Percentiles rank a stretch among this genome's conserved stretches.
Conservation (phyloP, 805 yeast species). For the Torulaspora franciscae region DNA sequence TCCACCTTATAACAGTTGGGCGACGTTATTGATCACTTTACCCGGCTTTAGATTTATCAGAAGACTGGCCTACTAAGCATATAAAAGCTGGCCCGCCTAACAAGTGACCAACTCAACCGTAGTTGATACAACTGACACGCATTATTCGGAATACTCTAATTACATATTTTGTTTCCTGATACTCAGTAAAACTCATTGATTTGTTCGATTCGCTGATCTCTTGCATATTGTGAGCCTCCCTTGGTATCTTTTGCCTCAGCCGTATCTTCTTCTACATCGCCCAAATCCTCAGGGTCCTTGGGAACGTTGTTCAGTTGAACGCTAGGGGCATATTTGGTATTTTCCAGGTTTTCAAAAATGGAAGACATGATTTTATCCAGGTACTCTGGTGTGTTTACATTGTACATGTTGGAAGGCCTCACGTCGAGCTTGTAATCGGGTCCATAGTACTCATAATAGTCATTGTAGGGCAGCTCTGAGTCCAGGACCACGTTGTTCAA, state of each 20-base stretch:
- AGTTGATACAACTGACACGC: background rate
- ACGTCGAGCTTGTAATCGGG: conserved; percentile 96
- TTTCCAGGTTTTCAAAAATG: conserved; percentile 71
- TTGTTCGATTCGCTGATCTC: conserved; percentile 67
- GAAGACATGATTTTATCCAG: conserved; percentile 76
- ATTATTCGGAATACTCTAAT: background rate
- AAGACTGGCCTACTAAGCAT: background rate
- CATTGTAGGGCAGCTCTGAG: conserved; percentile 79
- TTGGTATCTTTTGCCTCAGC: conserved; percentile 75
- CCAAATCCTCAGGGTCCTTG: conserved; percentile 77
- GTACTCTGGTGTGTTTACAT: conserved; percentile 91
- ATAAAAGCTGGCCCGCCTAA: too few species aligned
- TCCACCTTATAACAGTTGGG: too few species aligned
- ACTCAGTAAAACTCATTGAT: conserved; percentile 64
- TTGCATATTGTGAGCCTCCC: conserved; percentile 84
- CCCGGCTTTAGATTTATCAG: background rate
- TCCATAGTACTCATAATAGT: conserved; percentile 94
- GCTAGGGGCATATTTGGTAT: conserved; percentile 95
- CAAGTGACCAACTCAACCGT: background rate
- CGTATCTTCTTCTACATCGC: conserved; percentile 82
- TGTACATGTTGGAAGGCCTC: conserved; percentile 92
- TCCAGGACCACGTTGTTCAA: conserved; percentile 65
- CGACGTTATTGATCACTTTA: background rate
- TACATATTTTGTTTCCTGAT: conserved; percentile 2
- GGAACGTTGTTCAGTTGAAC: conserved; percentile 92